Percentiles rank a stretch among this genome's conserved stretches.
Evolutionary conservation across 768 basidiomycete genomes (phyloP).

Genomic region (Auricularia cornea): DNA sequence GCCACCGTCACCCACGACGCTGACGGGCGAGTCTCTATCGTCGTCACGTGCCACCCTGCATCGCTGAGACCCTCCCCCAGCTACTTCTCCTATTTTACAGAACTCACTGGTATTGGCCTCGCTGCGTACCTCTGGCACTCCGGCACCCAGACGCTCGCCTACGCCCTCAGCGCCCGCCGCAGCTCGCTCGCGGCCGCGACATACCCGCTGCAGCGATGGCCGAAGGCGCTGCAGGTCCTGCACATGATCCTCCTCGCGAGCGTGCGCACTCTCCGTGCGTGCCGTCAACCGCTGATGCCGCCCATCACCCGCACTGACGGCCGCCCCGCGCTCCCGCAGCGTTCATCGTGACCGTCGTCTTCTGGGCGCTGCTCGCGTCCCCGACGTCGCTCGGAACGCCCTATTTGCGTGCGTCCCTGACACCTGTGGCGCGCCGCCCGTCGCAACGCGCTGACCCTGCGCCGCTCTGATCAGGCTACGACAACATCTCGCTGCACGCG

Average conservation of each 20-base stretch:
- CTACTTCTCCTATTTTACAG: slow-evolving; percentile 57
- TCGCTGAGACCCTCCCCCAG: slow-evolving; percentile 23
- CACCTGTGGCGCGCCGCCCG: background rate
- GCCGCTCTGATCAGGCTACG: slow-evolving; percentile 45
- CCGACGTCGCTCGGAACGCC: slow-evolving; percentile 31
- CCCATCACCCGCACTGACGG: background rate
- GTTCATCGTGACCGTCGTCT: slow-evolving; percentile 55
- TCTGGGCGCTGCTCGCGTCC: slow-evolving; percentile 46
- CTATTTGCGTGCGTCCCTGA: slow-evolving; percentile 15
- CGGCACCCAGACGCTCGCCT: slow-evolving; percentile 42
- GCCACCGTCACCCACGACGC: slow-evolving; percentile 22
- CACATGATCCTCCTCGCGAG: slow-evolving; percentile 48
- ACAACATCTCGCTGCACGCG: slow-evolving; percentile 50
- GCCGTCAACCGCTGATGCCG: background rate
- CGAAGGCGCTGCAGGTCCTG: slow-evolving; percentile 42
- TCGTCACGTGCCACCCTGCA: background rate
- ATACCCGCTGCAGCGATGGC: slow-evolving; percentile 58
- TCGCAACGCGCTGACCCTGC: too few relatives aligned
- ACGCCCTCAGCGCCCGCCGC: slow-evolving; percentile 21
- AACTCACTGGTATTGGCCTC: slow-evolving; percentile 53
- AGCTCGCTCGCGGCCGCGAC: slow-evolving; percentile 16
- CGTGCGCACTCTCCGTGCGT: slow-evolving; percentile 40
- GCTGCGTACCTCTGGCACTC: slow-evolving; percentile 56
- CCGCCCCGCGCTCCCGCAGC: slow-evolving; percentile 30
- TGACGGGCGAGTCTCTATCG: slow-evolving; percentile 22